These are phyloP conservation scores for Fusarium aywerte DNA, from an alignment of 2,329 filamentous ascomycete genomes.

Conservation along the genomic window DNA sequence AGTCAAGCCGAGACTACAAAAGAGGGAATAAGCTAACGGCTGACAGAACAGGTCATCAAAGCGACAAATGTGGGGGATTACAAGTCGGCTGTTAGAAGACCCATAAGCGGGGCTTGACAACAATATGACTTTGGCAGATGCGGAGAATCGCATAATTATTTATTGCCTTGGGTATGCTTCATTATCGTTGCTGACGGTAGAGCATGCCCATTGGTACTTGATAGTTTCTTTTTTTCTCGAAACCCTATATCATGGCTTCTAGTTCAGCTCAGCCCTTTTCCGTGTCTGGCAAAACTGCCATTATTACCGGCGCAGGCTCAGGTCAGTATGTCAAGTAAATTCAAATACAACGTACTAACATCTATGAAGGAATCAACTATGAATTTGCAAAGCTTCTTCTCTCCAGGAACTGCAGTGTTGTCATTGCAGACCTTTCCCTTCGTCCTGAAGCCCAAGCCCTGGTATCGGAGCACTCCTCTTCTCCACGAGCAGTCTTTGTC, in stretches of 20 bases:
- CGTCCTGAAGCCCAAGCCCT: slow-evolving; percentile 56
- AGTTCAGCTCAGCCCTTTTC: slow-evolving; percentile 21
- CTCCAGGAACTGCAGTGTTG: slow-evolving; percentile 55
- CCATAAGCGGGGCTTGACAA: slow-evolving; percentile 9
- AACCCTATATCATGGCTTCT: slow-evolving; percentile 6
- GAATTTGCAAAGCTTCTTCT: slow-evolving; percentile 58
- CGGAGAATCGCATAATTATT: not conserved
- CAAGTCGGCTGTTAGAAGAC: not conserved
- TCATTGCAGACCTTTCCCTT: slow-evolving; percentile 57
- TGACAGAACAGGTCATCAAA: slow-evolving; percentile 22
- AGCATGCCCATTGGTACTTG: accelerated
- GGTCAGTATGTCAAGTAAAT: not conserved
- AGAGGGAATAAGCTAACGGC: not conserved
- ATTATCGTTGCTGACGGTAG: accelerated
- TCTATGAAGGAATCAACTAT: slow-evolving; percentile 40
- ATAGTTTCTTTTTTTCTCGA: accelerated
- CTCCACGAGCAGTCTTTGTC: slow-evolving; percentile 54
- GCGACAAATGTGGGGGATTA: slow-evolving; percentile 34
- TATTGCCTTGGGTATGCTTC: not conserved
- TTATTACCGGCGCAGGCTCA: slow-evolving; percentile 38
- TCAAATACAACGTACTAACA: accelerated
- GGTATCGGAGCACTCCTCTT: slow-evolving; percentile 39
- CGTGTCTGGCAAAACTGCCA: slow-evolving; percentile 37
- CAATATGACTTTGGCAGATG: not conserved
- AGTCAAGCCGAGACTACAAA: not conserved